Evolutionary conservation across 1,284 basidiomycete species (phyloP).

Genomic region (Ustilago crameri): DNA sequence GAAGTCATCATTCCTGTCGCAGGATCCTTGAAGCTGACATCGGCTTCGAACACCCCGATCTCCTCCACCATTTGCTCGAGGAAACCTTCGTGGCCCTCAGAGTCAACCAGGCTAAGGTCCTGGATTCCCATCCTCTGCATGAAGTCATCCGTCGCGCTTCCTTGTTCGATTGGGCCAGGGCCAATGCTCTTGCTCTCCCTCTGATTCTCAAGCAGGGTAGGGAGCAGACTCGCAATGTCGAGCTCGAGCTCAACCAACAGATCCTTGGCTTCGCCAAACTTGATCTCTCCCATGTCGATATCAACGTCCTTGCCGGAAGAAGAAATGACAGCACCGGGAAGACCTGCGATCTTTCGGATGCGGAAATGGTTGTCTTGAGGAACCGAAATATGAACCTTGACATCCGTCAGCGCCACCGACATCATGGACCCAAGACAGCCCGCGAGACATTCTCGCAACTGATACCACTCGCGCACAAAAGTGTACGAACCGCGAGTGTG

Average conservation of each 20-base stretch:
- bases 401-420: constrained; percentile 60
- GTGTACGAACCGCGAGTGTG: constrained; percentile 97
- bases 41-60: constrained; percentile 60
- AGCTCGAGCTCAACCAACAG: constrained; percentile 63
- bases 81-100: constrained; percentile 39
- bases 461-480: constrained; percentile 64
- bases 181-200: constrained; percentile 39
- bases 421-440: constrained; percentile 63
- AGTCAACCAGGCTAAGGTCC: constrained; percentile 51
- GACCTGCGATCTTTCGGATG: constrained; percentile 60
- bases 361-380: constrained; percentile 61
- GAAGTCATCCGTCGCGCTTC: constrained; percentile 63
- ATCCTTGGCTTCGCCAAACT: constrained; percentile 61
- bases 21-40: constrained; percentile 57
- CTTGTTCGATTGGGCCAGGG: constrained; percentile 48
- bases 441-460: constrained; percentile 60
- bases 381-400: constrained; percentile 59
- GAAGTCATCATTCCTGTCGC: constrained; percentile 44
- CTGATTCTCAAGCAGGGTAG: constrained; percentile 31
- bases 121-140: constrained; percentile 62
- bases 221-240: constrained; percentile 50
- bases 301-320: constrained; percentile 91
- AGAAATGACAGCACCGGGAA: constrained; percentile 73
- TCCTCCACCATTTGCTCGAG: constrained; percentile 60
- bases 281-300: constrained; percentile 85